Evolutionary conservation across 2,329 filamentous ascomycete genomes (phyloP), one percentile per base, ranked within the genome.

Genomic region (Scytalidium lignicola): DNA sequence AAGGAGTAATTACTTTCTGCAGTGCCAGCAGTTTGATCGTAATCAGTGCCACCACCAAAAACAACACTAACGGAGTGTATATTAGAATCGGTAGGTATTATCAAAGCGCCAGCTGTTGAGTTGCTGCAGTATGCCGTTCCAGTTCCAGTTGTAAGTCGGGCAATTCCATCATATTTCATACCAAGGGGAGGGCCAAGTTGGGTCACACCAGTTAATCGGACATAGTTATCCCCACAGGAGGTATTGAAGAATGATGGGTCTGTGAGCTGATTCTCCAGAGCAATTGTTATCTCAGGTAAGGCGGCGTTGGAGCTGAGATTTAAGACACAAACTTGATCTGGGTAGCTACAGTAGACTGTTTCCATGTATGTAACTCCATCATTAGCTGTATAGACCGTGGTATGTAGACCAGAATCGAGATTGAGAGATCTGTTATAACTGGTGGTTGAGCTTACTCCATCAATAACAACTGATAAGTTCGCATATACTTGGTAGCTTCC

Each of bases 1-100:
- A 78, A 81, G 0, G 72, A 74, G 57, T 70, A 80, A 12, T 63
- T 57, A 49, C 57, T 58, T 15, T 63, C 65, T 0, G 65, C 61
- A 44, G 70, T 75, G 1, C 78, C 77, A 26, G 73, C 72, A 2
- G 64, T 71, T 47, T 72, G 64, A 44, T 80, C 74, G 47, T 75
- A 81, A 49, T 79, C 68, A 1, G 75, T 78, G 5, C 62, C 65
- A 1, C 67, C 71, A 4, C 69, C 68, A 15, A 79, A 57, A 0
- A 78, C 63, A 6, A 80, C 7, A 22, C 66, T 65, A 9, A 70
- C 40, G 9, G 55, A 58, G 2, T 51, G 61, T 5, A 63, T 54
- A 3, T 55, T 20, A 8, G 53, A 28, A 0, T 43, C 49, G 1
- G 66, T 52, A 6, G 59, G 50, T 17, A 74, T 54, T 1, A 55